Conservation (phyloP, 2,329 filamentous ascomycete species). For the Sporothrix variecibatus region DNA sequence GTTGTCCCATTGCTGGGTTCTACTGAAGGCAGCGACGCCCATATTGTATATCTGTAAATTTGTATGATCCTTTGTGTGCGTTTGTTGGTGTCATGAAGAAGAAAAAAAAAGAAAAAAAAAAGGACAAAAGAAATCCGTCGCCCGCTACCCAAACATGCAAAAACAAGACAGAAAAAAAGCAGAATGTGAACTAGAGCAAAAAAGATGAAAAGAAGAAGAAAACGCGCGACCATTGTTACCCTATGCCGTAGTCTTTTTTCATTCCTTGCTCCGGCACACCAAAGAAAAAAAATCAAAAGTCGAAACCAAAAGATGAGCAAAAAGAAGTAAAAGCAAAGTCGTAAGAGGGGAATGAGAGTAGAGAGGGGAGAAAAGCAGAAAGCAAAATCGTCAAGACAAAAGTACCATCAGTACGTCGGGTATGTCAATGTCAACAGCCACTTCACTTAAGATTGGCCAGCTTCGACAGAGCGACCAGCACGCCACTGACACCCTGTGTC, state of each 20-base stretch:
- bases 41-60: constrained; percentile 18
- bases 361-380: not conserved
- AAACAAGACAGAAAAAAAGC: not conserved
- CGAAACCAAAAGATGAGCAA: not conserved
- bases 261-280: constrained; percentile 21
- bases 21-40: constrained; percentile 8
- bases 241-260: constrained; percentile 10
- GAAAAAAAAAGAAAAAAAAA: not conserved
- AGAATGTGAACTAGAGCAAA: not conserved
- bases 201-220: not conserved
- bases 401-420: not conserved
- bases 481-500: constrained; percentile 85
- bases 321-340: constrained; percentile 2
- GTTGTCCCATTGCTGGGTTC: constrained; percentile 9
- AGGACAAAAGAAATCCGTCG: not conserved
- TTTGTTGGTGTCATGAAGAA: constrained; percentile 19
- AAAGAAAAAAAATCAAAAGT: not conserved
- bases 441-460: constrained; percentile 24
- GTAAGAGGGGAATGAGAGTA: not conserved
- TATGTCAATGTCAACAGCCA: too few relatives aligned
- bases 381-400: not conserved
- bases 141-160: constrained; percentile 17
- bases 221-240: constrained; percentile 5
- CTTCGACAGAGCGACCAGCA: constrained; percentile 31
- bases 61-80: constrained; percentile 4